These are phyloP conservation scores for Fusarium avenaceum DNA, from an alignment of 2,329 filamentous ascomycete genomes.

Conservation along the genomic window DNA sequence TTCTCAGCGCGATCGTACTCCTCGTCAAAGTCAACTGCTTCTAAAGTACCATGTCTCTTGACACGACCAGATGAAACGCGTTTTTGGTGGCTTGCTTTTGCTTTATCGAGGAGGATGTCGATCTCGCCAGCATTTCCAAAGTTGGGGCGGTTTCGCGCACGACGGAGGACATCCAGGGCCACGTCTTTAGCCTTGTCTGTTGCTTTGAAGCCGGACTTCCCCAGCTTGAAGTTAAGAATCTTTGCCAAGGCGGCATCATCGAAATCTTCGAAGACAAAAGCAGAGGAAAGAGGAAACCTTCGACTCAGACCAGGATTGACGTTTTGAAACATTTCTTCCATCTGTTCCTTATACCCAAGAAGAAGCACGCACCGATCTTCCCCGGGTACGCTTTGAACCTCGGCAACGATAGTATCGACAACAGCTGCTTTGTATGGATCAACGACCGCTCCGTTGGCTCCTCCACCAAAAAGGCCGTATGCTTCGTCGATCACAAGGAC, in stretches of 20 bases:
- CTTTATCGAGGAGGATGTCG: conserved; percentile 60
- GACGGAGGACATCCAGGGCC: conserved; percentile 69
- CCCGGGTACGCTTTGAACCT: conserved; percentile 76
- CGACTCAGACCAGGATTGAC: conserved; percentile 78
- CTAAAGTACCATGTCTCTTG: conserved; percentile 72
- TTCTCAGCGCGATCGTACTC: conserved; percentile 64
- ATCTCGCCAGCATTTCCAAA: conserved; percentile 84
- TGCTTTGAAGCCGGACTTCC: conserved; percentile 65
- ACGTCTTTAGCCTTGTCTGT: conserved; percentile 66
- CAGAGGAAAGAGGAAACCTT: conserved; percentile 73
- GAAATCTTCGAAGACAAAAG: conserved; percentile 79
- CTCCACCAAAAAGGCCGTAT: conserved; percentile 71
- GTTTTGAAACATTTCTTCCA: conserved; percentile 80
- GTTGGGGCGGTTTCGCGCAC: conserved; percentile 73
- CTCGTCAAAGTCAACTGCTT: conserved; percentile 81
- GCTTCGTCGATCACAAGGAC: conserved; percentile 86
- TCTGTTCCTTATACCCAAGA: conserved; percentile 77
- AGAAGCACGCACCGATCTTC: conserved; percentile 81
- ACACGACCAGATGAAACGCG: conserved; percentile 37
- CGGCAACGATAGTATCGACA: conserved; percentile 80
- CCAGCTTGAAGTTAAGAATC: conserved; percentile 75
- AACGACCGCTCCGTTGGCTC: conserved; percentile 48
- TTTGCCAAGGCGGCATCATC: conserved; percentile 66
- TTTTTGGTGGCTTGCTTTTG: conserved; percentile 44
- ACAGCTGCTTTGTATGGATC: conserved; percentile 72